Conservation (phyloP, 1,284 basidiomycete species). For the Tilletia walkeri region DNA sequence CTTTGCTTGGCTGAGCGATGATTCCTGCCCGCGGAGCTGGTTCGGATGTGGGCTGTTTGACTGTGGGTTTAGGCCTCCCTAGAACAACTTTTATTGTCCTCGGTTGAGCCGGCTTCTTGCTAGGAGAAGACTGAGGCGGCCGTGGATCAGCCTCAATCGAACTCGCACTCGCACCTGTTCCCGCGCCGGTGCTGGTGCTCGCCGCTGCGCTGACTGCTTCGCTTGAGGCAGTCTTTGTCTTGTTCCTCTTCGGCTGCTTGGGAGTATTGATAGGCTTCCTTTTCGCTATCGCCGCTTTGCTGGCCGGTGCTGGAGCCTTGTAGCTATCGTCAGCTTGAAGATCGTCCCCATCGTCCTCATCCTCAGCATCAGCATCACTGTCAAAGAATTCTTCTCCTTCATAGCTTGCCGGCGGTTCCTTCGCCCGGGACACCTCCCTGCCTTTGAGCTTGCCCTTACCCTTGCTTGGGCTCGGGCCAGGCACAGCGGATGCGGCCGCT, state of each 20-base stretch:
- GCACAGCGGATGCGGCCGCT: not conserved
- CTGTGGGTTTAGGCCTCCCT: too few species aligned
- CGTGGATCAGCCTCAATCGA: too few species aligned
- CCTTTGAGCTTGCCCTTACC: not conserved
- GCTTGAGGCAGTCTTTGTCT: not conserved
- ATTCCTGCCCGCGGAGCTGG: too few species aligned
- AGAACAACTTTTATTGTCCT: too few species aligned
- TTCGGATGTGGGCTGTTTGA: too few species aligned
- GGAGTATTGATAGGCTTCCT: too few species aligned
- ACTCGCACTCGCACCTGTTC: too few species aligned
- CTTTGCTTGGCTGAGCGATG: too few species aligned
- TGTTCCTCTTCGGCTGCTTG: too few species aligned
- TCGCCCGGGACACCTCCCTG: not conserved
- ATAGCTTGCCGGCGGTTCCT: too few species aligned
- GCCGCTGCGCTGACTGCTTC: not conserved
- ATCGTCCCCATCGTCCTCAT: not conserved
- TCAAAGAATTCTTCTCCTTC: not conserved
- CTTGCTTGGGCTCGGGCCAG: not conserved
- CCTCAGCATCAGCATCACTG: not conserved
- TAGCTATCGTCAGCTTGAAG: not conserved
- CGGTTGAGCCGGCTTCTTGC: too few species aligned
- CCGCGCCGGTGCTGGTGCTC: not conserved
- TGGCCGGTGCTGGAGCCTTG: not conserved
- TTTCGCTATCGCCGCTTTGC: not conserved
- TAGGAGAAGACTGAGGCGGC: too few species aligned